Evolutionary conservation across 495 filamentous ascomycete species (phyloP).

Genomic region (Xylaria sp.): DNA sequence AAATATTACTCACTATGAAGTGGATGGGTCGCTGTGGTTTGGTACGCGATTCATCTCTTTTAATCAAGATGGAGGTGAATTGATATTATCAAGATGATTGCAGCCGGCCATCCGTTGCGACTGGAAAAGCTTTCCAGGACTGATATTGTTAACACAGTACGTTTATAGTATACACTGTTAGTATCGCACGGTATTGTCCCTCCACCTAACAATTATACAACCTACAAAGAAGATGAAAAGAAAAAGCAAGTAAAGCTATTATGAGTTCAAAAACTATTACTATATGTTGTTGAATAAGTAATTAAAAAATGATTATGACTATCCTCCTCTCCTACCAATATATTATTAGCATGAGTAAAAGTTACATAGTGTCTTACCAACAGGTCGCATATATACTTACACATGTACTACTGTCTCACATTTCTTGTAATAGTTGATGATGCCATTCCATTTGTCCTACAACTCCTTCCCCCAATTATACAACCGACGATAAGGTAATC

Average conservation of each 20-base stretch:
- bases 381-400: background rate
- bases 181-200: background rate
- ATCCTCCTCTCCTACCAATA: too few species aligned
- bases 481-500: background rate
- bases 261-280: background rate
- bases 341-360: too few species aligned
- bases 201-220: background rate
- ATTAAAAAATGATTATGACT: too few species aligned
- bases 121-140: constrained; percentile 1
- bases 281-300: too few species aligned
- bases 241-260: too few species aligned
- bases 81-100: background rate
- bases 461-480: background rate
- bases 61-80: background rate
- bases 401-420: background rate
- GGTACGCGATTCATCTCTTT: background rate
- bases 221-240: too few species aligned
- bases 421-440: background rate
- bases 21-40: background rate
- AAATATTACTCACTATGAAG: background rate
- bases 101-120: background rate
- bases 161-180: background rate
- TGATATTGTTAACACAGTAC: constrained; percentile 3
- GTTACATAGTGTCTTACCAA: too few species aligned
- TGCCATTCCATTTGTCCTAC: too few species aligned